Evolutionary conservation across 495 filamentous ascomycete species (phyloP), one percentile per base, ranked within the genome.

Genomic region (Cetradonia linearis): DNA sequence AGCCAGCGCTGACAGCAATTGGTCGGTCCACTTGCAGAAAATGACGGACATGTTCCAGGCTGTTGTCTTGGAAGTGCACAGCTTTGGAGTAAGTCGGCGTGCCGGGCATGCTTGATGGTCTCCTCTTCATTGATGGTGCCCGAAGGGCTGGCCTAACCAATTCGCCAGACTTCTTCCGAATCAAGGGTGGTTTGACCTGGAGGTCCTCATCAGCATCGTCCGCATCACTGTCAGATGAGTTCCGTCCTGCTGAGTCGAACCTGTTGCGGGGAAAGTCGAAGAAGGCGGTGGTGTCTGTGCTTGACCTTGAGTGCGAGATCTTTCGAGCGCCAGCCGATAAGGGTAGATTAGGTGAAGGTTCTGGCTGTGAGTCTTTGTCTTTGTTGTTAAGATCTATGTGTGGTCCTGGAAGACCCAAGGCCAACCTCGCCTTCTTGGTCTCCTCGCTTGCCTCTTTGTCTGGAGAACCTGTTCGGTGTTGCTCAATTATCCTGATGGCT

Each of bases 161-260:
- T 71, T 98, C 93, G 28, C 93, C 93, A 42, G 93, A 97, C 78
- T 98, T 98, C 78, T 98, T 98, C 59, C 93, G 84, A 56, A 98
- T 84, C 84, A 97, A 89, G 25, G 83, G 83, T 25, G 90, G 90
- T 72, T 88, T 91, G 44, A 71, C 70, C 64, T 73, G 63, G 63
- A 76, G 57, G 37, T 76, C 78, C 18, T 74, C 74, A 65, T 85
- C 85, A 48, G 86, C 85, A 61, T 83, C 81, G 44, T 78, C 76
- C 18, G 70, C 70, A 36, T 80, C 74, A 61, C 80, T 83, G 27
- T 86, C 84, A 0, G 86, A 88, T 44, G 71, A 76, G 10, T 76
- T 81, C 48, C 80, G 58, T 31, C 47, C 58, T 4, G 80, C 74
- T 36, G 77, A 80, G 59, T 83, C 81, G 28, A 78, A 68, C 3